Base-by-base conservation (phyloP, 2,329 filamentous ascomycete species). In the Apiospora rasikravindrae region DNA sequence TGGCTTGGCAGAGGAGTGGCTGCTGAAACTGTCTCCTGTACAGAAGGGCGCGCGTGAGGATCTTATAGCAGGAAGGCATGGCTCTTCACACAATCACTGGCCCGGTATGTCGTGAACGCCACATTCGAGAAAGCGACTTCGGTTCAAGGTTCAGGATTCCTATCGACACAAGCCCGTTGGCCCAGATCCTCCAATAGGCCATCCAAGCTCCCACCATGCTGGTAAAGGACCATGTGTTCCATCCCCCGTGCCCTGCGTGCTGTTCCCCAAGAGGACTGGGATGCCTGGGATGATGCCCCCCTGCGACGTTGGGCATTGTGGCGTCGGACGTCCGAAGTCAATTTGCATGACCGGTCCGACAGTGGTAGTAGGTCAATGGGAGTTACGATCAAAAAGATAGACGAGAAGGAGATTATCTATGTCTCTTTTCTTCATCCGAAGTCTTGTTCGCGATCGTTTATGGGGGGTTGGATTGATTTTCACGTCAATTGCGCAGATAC, bases 251-350 rank as follows among this genome's bases (percentile, higher is more conserved):
- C 8, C 2, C 29, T 37, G 4, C 26, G 1, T 29, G 24, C 24
- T 10, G 53, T 22, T 61, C 14, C 26, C 2, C 26, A n/a, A 57
- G 51, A 57, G 51, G 4, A 13, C 26, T 16, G n/a, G 33, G 33
- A 37, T 6, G 33, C 5, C 4, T 37, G 29, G 53, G 53, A 4
- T 61, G 14, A n/a, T n/a, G n/a, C n/a, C 22, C 29, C 19, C 29
- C 11, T 40, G 29, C 6, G 29, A 64, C 19, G n/a, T 8, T 64
- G 37, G 40, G 29, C 57, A 64, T 64, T 13, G 57, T 64, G 57
- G 33, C 33, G 57, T 40, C 57, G 57, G 57, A 64, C 57, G 19
- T 64, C 57, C 57, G 57, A 64, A 64, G 57, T 64, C 33, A 64
- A 64, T 40, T 40, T 64, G 1, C 57, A 40, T 6, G 11, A 33